Evolutionary conservation across 139 green algal genomes (phyloP).

Genomic region (Micromonas pusilla): DNA sequence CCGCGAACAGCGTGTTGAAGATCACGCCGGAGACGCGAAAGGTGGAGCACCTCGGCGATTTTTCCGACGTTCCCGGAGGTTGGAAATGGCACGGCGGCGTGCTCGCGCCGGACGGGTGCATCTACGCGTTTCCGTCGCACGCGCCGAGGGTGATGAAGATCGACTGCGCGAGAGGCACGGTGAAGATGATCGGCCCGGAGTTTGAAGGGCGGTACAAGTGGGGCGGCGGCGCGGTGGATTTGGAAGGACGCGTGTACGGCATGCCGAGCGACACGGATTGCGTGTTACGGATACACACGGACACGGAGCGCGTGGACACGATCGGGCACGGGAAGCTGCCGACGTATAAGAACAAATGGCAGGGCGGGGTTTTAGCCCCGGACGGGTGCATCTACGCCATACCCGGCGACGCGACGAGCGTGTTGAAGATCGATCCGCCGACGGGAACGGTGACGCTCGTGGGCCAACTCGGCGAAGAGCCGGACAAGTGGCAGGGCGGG

Average conservation of each 20-base stretch:
- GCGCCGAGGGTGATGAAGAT: conserved; percentile 28
- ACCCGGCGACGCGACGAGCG: conserved; percentile 19
- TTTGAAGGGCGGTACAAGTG: conserved; percentile 27
- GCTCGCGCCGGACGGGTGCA: conserved; percentile 12
- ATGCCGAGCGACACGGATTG: conserved; percentile 18
- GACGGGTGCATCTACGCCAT: conserved; percentile 35
- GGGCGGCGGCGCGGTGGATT: conserved; percentile 19
- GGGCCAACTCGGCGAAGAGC: not conserved
- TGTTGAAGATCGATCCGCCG: conserved; percentile 2
- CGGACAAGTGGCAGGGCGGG: conserved; percentile 33
- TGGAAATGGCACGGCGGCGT: conserved; percentile 34
- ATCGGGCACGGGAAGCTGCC: conserved; percentile 6
- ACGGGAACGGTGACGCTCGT: not conserved
- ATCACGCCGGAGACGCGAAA: conserved; percentile 14
- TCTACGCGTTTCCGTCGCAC: conserved; percentile 23
- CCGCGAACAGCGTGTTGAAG: conserved; percentile 23
- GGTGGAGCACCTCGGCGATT: not conserved
- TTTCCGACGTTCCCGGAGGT: not conserved
- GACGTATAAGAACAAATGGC: conserved; percentile 28
- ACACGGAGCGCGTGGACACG: not conserved
- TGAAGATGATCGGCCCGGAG: conserved; percentile 17
- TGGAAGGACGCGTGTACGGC: conserved; percentile 23
- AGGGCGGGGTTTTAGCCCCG: conserved; percentile 23
- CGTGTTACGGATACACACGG: conserved; percentile 25
- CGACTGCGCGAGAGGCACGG: not conserved